Evolutionary conservation across 257 asterid species (phyloP).

Genomic region (Jaltomata sinuosa): DNA sequence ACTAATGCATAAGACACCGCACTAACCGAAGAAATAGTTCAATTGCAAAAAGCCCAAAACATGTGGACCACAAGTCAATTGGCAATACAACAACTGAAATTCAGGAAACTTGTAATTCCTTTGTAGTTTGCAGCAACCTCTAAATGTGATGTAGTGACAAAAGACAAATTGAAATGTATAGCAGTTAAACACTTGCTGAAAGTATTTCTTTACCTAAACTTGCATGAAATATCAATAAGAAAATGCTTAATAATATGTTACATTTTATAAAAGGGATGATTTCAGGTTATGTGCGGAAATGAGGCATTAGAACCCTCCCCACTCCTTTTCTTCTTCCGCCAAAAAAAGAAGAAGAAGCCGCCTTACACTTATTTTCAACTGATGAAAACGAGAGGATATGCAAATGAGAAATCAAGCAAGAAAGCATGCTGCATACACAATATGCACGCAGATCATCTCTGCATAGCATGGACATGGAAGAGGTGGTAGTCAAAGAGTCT

Average conservation of each 20-base stretch:
- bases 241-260: not conserved
- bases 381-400: not conserved
- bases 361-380: not conserved
- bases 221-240: not conserved
- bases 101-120: not conserved
- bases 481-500: not conserved
- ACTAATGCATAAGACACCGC: not conserved
- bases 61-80: not conserved
- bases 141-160: not conserved
- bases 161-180: not conserved
- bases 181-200: not conserved
- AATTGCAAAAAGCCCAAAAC: not conserved
- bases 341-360: not conserved
- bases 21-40: not conserved
- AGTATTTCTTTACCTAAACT: not conserved
- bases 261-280: not conserved
- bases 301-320: not conserved
- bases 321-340: not conserved
- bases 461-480: not conserved
- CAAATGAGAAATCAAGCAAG: not conserved
- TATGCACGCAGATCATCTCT: not conserved
- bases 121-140: not conserved
- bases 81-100: not conserved
- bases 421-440: not conserved
- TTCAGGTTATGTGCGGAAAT: not conserved